Evolutionary conservation across 139 green algal genomes (phyloP), one percentile per base, ranked within the genome.

Genomic region (Chlorella sp.): DNA sequence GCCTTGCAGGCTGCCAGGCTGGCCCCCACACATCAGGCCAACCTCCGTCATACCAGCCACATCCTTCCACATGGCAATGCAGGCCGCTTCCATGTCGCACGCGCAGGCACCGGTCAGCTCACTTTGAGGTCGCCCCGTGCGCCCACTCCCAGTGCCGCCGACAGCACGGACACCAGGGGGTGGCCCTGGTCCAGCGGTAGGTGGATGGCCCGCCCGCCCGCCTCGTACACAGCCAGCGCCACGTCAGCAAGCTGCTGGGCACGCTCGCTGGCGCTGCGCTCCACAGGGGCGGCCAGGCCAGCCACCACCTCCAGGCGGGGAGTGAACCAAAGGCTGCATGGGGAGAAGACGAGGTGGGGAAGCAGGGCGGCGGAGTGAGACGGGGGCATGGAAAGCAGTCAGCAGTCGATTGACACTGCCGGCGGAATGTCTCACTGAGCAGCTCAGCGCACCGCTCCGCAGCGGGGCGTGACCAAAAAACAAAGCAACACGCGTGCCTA

Each of bases 181-280:
- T 96, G 85, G 36, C 89, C 85, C 16, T 82, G 15, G 22, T 94
- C 81, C 53, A 98, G 88, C 0, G 95, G 95, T 64, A 97, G 79
- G 78, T 92, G 89, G 53, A 97, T 95, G 81, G n/a, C 75, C 24
- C 57, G 42, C 66, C 88, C 91, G 2, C 83, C 92, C 21, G 89
- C 86, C 42, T 96, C 89, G 40, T 94, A 93, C 16, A 92, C 80
- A 1, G 88, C 87, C 12, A 78, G 34, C 30, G 91, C 89, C 71
- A 95, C 87, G 34, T 90, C 85, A 53, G 93, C 93, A 36, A 96
- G 90, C 90, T 95, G 92, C 40, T 81, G 61, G 0, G 93, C 93
- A 0, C 92, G 86, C 64, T 91, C 78, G 16, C 75, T 84, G 1
- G 83, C 42, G 73, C 88, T 91, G 66, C 91, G 79, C 79, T 88